Base-by-base conservation (phyloP, 768 basidiomycete genomes). In the Tylopilus felleus region DNA sequence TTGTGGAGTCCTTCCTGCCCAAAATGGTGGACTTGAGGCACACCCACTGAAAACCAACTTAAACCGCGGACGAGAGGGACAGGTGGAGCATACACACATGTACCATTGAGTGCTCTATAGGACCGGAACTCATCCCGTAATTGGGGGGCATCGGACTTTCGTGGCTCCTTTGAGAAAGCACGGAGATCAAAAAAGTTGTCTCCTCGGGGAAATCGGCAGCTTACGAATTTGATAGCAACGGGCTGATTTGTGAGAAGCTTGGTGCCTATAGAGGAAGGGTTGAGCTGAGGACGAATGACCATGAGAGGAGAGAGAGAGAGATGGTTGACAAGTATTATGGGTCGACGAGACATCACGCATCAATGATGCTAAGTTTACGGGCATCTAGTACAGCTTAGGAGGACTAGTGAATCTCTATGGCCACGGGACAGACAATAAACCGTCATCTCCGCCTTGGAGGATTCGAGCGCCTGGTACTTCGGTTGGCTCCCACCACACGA, bases 1-100 rank as follows among this genome's bases (percentile, higher is more conserved):
- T 99, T 99, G 76, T 99, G 97, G 39, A 98, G 80, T 14, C 96
- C 97, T 73, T 99, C 96, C 71, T 97, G 94, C 45, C 96, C 96
- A 65, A 98, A 99, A 77, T 99, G 90, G 74, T 98, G 93, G 27
- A 98, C 97, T 71, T 98, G 95, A 2, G 96, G 96, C 49, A 99
- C 91, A 51, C 96, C 96, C 59, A 85, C 96, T 98, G 71, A 33
- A 58, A 56, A 36, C 17, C 31, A 43, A 29, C 51, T 55, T 53
- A 44, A 58, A 52, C 55, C 57, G 55, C 48, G 58, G 55, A 60
- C 42, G 51, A 27, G 40, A 49, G 48, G 28, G 48, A 39, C 35
- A 46, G 35, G 42, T 21, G 38, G 52, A 44, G 47, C 25, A 43
- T 36, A 82, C 90, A 52, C 70, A 94, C 93, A 80, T 53, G 91